Conservation (phyloP, 2,329 filamentous ascomycete species). For the Cercospora brassicicola region DNA sequence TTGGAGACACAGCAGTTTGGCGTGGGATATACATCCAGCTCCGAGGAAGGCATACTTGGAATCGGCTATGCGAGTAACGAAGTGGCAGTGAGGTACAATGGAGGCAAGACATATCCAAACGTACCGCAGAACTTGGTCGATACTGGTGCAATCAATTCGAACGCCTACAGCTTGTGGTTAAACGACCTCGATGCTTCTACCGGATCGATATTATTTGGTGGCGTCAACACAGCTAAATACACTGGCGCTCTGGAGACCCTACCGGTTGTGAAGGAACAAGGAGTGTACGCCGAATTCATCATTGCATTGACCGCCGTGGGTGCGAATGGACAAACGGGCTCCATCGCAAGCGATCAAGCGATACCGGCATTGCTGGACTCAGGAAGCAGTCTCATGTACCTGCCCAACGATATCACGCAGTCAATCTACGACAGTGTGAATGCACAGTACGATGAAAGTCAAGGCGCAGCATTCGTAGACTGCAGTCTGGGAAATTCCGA, state of each 20-base stretch:
- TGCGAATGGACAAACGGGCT: constrained; percentile 44
- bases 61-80: constrained; percentile 82
- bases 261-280: constrained; percentile 54
- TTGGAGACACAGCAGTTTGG: constrained; percentile 67
- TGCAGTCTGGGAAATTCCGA: constrained; percentile 54
- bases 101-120: constrained; percentile 55
- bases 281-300: constrained; percentile 55
- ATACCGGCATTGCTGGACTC: constrained; percentile 69
- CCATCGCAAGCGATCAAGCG: constrained; percentile 46
- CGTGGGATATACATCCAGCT: constrained; percentile 64
- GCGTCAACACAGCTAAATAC: constrained; percentile 76
- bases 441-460: constrained; percentile 44
- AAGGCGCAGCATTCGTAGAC: constrained; percentile 53
- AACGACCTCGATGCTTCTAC: constrained; percentile 61
- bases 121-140: constrained; percentile 65
- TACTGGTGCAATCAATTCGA: constrained; percentile 61
- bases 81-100: constrained; percentile 63
- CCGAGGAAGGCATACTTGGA: constrained; percentile 72
- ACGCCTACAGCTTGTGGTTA: constrained; percentile 68
- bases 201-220: constrained; percentile 75
- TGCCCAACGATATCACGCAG: constrained; percentile 61
- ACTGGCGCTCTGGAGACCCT: constrained; percentile 62
- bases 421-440: constrained; percentile 45
- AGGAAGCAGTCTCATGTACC: constrained; percentile 69
- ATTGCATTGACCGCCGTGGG: constrained; percentile 54